Percentiles rank a stretch among this genome's conserved stretches.
phyloP scores from a whole-genome alignment of 345 rosid species.

The Jatropha curcas region DNA sequence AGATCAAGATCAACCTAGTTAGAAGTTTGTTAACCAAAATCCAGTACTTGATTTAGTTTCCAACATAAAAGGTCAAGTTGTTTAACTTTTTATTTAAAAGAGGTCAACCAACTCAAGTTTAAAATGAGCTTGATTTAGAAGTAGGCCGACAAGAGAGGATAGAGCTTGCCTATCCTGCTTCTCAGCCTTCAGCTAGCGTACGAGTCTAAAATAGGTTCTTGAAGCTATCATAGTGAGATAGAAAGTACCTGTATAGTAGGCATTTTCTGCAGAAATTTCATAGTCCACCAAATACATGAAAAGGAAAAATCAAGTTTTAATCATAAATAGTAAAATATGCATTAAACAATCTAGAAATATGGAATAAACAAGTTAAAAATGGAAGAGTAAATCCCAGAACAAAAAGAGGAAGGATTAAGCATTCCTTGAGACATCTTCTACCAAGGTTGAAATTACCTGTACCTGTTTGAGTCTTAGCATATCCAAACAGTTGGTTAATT shows the following conservation, averaged over 20 bases:
- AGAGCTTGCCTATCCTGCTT: not conserved
- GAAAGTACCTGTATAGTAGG: conserved; percentile 79
- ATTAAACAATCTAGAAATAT: conserved; percentile 5
- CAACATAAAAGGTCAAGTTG: not conserved
- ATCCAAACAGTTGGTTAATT: not conserved
- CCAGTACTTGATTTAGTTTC: not conserved
- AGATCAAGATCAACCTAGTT: not conserved
- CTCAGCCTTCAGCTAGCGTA: not conserved
- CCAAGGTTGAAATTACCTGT: not conserved
- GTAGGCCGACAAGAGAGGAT: not conserved
- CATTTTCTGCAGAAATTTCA: conserved; percentile 68
- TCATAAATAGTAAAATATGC: not conserved
- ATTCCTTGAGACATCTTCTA: not conserved
- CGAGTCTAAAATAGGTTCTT: not conserved
- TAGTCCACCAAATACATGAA: conserved; percentile 27
- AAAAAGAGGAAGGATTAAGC: not conserved
- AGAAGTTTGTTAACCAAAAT: not conserved
- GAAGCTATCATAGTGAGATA: not conserved
- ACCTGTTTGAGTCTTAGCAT: not conserved
- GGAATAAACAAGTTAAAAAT: not conserved
- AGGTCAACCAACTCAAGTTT: not conserved
- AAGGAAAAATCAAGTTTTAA: conserved; percentile 23
- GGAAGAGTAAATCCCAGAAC: not conserved
- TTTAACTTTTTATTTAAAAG: no score
- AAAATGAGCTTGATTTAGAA: not conserved